Evolutionary conservation across 2,329 filamentous ascomycete genomes (phyloP), one percentile per base, ranked within the genome.

Genomic region (Fusarium staphyleae): DNA sequence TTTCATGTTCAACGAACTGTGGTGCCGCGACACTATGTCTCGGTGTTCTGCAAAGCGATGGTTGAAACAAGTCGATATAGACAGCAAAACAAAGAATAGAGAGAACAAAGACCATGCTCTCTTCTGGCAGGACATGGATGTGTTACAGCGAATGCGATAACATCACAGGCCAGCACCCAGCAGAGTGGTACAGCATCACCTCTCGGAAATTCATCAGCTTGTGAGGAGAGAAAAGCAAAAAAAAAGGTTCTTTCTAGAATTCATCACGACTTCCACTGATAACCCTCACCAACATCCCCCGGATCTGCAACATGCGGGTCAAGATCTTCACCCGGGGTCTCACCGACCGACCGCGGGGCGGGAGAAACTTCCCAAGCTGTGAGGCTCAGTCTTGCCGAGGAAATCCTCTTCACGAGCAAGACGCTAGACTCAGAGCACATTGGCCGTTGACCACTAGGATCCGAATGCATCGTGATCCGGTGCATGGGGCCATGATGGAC

Each of bases 241-340:
- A n/a, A n/a, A n/a, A n/a, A n/a, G n/a, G 15, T 3, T 37, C 13
- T 13, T 16, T 39, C 34, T 37, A 30, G 30, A 34, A 43, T 5
- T 12, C 15, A 9, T 35, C 33, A 35, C 10, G 13, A 16, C 32
- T 34, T 15, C 32, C 10, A 7, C 15, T 34, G 9, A 34, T 8
- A 11, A 5, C 18, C 15, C 28, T n/a, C 11, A 9, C 5, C 19
- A 13, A 13, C 8, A 5, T n/a, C 55, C 32, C n/a, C 48, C 37
- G n/a, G 56, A 59, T 55, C 22, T 53, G 8, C 43, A 39, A 7
- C 16, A 19, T 35, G 22, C 22, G 9, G 3, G 22, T 9, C 22
- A 4, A 15, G 15, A 35, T 35, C 33, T 35, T 35, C 22, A 24
- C 22, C 22, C n/a, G n/a, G n/a, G n/a, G n/a, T n/a, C n/a, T n/a